phyloP scores from a whole-genome alignment of 1,139 yeast genomes.

The Zygosaccharomyces sapae region DNA sequence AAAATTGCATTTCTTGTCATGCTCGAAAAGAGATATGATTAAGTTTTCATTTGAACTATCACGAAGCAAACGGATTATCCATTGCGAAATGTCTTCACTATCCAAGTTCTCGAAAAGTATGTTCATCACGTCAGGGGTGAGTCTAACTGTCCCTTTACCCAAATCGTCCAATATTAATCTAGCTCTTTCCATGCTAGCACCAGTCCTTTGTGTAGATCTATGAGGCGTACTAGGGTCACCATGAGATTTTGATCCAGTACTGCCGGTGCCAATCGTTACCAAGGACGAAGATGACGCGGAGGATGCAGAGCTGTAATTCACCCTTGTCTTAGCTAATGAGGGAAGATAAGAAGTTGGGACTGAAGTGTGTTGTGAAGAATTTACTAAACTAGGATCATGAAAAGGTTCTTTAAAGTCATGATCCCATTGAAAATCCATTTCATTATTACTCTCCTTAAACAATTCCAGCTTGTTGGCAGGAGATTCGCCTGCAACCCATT shows the following conservation, averaged over 20 bases:
- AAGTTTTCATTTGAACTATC: constrained; percentile 4
- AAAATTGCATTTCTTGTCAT: constrained; percentile 21
- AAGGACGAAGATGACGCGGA: constrained; percentile 3
- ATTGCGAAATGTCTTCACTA: constrained; percentile 3
- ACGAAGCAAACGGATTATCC: constrained; percentile 6
- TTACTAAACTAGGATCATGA: background rate
- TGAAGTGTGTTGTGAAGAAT: background rate
- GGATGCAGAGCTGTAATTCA: constrained; percentile 1
- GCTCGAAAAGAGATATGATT: constrained; percentile 14
- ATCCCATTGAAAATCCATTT: constrained; percentile 28
- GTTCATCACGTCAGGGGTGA: background rate
- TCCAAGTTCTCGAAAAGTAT: constrained; percentile 3
- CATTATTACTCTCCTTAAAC: constrained; percentile 23
- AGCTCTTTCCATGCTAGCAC: background rate
- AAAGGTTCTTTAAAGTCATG: constrained; percentile 25
- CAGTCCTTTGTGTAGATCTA: background rate
- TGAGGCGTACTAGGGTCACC: background rate
- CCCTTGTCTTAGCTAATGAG: constrained; percentile 3
- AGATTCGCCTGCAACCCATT: constrained; percentile 24
- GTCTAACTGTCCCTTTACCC: background rate
- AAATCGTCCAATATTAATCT: background rate
- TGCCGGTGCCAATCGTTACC: background rate
- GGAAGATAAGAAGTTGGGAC: constrained; percentile 2
- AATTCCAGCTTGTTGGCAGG: constrained; percentile 16
- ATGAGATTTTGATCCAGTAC: background rate